These are phyloP conservation scores for Kwoniella newhampshirensis DNA, from an alignment of 768 basidiomycete genomes.

Conservation along the genomic window DNA sequence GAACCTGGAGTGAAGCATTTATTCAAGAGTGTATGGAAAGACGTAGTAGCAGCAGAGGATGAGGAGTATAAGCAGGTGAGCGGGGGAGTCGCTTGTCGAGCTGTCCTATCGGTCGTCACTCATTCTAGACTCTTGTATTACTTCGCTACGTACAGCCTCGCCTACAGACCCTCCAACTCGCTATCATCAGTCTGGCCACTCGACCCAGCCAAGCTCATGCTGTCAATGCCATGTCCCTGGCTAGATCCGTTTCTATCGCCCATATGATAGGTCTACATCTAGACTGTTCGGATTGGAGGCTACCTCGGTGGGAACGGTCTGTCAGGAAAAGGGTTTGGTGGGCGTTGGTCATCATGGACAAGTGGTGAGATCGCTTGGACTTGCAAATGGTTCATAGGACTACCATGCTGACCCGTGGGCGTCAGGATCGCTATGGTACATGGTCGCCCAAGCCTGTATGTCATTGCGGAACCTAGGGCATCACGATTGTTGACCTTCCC, in stretches of 20 bases:
- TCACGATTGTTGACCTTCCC: too few species aligned
- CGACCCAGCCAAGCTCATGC: constrained; percentile 1
- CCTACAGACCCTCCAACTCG: background rate
- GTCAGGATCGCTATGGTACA: background rate
- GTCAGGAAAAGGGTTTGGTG: constrained; percentile 6
- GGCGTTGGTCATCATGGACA: background rate
- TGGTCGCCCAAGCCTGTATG: background rate
- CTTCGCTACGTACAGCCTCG: too few species aligned
- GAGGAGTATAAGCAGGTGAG: constrained; percentile 8
- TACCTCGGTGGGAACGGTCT: constrained; percentile 1
- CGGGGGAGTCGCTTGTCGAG: background rate
- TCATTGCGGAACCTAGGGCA: too few species aligned
- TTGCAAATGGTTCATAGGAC: too few species aligned
- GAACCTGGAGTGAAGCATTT: background rate
- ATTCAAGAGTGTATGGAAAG: constrained; percentile 1
- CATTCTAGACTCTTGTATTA: too few species aligned
- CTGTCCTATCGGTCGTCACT: background rate
- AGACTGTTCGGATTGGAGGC: constrained; percentile 2
- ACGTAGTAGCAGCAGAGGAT: constrained; percentile 5
- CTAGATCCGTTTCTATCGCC: constrained; percentile 3
- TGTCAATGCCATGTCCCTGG: constrained; percentile 1
- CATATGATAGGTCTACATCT: constrained; percentile 5
- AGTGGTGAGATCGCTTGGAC: background rate
- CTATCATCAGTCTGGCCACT: constrained; percentile 1
- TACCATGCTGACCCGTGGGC: too few species aligned